Evolutionary conservation across 306 rosid genomes (phyloP).

Genomic region (Mimosa bimucronata): DNA sequence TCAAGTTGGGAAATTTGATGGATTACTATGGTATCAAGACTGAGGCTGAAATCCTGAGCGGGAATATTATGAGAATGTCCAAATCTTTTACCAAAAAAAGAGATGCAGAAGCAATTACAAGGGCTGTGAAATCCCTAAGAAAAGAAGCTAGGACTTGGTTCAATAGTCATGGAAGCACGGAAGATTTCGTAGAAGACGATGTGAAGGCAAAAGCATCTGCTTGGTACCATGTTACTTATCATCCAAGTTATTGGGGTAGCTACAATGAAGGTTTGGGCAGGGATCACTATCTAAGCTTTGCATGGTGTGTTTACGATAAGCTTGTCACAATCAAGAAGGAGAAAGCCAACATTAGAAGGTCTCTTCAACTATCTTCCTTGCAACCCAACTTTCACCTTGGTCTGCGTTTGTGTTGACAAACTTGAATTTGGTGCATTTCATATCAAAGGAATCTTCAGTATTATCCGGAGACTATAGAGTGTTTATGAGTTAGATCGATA

Average conservation of each 20-base stretch:
- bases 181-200: conserved; percentile 41
- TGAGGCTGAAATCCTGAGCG: conserved; percentile 77
- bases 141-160: conserved; percentile 81
- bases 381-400: conserved; percentile 9
- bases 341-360: conserved; percentile 34
- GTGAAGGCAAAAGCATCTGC: conserved; percentile 83
- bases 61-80: conserved; percentile 63
- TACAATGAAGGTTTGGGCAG: conserved; percentile 65
- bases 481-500: not conserved
- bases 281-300: conserved; percentile 71
- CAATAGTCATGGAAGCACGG: conserved; percentile 47
- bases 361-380: conserved; percentile 24
- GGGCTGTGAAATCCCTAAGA: conserved; percentile 64
- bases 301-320: conserved; percentile 61
- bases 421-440: not conserved
- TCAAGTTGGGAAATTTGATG: conserved; percentile 66
- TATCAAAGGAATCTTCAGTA: not conserved
- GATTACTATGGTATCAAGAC: conserved; percentile 81
- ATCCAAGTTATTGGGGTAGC: conserved; percentile 57
- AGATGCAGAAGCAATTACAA: conserved; percentile 59
- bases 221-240: conserved; percentile 86
- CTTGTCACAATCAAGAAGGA: conserved; percentile 64
- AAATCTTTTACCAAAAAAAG: conserved; percentile 60
- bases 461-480: not conserved
- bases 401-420: conserved; percentile 23